A percentile compares a stretch with the other conserved stretches of the same genome.
Evolutionary conservation across 1,284 basidiomycete species (phyloP).

Genomic region (Mycena sp.): DNA sequence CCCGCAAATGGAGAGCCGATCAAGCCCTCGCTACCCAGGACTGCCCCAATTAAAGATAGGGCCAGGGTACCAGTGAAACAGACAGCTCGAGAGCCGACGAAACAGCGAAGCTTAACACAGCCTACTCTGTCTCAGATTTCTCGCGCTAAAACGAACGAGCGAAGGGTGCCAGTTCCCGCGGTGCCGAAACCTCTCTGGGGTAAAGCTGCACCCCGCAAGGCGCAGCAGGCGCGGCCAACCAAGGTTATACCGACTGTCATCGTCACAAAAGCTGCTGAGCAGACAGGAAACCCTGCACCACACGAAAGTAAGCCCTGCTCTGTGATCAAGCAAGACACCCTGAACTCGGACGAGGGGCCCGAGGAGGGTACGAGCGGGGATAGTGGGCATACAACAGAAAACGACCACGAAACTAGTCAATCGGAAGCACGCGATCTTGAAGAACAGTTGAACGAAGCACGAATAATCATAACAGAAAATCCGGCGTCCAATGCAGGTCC

Average conservation of each 20-base stretch:
- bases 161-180: conserved; percentile 19
- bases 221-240: conserved; percentile 36
- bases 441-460: background rate
- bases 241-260: background rate
- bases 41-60: conserved; percentile 2
- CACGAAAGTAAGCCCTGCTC: background rate
- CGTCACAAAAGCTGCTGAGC: background rate
- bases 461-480: background rate
- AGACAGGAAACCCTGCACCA: background rate
- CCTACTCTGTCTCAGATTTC: conserved; percentile 28
- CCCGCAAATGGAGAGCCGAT: background rate
- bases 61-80: background rate
- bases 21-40: conserved; percentile 2
- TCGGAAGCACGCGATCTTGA: background rate
- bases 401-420: background rate
- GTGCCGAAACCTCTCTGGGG: background rate
- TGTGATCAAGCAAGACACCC: background rate
- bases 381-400: background rate
- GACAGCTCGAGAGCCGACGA: conserved; percentile 19
- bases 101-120: conserved; percentile 19
- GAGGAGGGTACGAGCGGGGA: background rate
- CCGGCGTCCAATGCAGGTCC: background rate
- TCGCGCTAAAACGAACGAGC: conserved; percentile 24
- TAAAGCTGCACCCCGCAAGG: conserved; percentile 22
- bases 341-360: background rate